Evolutionary conservation across 2,329 filamentous ascomycete species (phyloP), one percentile per base, ranked within the genome.

Genomic region (Colletotrichum sp.): DNA sequence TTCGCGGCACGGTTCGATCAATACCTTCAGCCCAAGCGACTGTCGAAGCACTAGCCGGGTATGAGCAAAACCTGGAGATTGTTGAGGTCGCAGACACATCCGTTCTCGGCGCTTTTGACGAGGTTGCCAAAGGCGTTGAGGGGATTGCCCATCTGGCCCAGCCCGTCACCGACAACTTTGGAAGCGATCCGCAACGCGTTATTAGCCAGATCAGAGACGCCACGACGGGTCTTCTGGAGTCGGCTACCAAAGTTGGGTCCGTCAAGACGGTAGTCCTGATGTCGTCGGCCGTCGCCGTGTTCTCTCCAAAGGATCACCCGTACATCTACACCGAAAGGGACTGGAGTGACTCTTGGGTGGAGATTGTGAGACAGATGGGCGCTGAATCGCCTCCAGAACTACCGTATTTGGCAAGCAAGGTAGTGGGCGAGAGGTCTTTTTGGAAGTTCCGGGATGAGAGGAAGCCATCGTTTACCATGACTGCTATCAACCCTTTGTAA

Each of bases 401-500:
- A 12, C 80, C 82, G 32, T 83, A 84, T 21, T 26, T 67, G 1
- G 82, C 82, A 3, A 83, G 82, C 76, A 84, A 84, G 73, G 77
- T 77, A 1, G 79, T 80, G 2, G 80, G 81, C 2, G 82, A 83
- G 76, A 78, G 69, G 26, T 78, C 79, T 3, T 78, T 83, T 30
- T 85, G 84, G 84, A 75, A 78, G 30, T 85, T 83, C 62, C 72
- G 81, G 21, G 79, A 83, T 8, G 82, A 83, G 43, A 76, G 81
- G 55, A 81, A 85, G 73, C 64, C 64, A 0, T 30, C 16, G 13
- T 88, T 88, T 43, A 78, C 83, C 1, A 80, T 87, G 68, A 81
- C 84, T 21, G 79, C 83, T 5, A 77, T 88, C n/a, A 85, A 87
- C 64, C 87, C 87, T 8, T 80, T 81, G 77, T 81, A 74, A 70